A percentile compares a stretch with the other conserved stretches of the same genome.
phyloP scores from a whole-genome alignment of 2,329 filamentous ascomycete genomes.

The Colletotrichum lindemuthianum region DNA sequence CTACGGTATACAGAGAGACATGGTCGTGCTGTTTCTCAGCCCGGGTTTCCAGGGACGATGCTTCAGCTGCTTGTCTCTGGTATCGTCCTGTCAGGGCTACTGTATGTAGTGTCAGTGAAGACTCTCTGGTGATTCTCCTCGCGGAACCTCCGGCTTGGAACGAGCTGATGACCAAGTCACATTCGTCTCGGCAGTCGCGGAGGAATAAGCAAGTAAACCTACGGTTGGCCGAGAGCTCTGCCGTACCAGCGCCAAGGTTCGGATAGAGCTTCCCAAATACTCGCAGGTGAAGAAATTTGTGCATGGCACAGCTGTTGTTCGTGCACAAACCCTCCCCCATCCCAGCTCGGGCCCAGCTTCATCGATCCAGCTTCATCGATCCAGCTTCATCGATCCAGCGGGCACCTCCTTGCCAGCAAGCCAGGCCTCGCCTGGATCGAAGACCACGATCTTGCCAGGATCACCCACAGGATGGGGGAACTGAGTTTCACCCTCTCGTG shows the following conservation, averaged over 20 bases:
- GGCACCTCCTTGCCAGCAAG: conserved; percentile 14
- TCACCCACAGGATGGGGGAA: conserved; percentile 6
- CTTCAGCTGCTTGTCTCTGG: neutral
- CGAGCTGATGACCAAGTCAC: conserved; percentile 5
- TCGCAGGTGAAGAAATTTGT: neutral
- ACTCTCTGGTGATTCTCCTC: neutral
- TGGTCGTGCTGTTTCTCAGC: too few relatives aligned
- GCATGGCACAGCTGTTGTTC: neutral
- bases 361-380: conserved; percentile 30
- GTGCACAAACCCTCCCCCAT: neutral
- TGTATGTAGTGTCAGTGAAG: too few relatives aligned
- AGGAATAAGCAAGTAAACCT: conserved; percentile 11
- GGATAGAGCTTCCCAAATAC: neutral
- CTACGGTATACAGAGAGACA: too few relatives aligned
- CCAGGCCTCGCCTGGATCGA: conserved; percentile 2
- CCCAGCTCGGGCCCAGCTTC: neutral
- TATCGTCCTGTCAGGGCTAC: too few relatives aligned
- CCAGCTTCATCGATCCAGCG: conserved; percentile 18
- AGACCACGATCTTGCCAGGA: too few relatives aligned
- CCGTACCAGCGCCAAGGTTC: conserved; percentile 17
- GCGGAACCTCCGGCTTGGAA: neutral
- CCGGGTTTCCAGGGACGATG: too few relatives aligned
- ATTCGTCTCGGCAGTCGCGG: neutral
- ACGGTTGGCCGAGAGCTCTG: neutral
- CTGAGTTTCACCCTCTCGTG: too few relatives aligned